Conservation (phyloP, 225 moss, liverwort and hornwort genomes). For the Rhytidiadelphus loreus region DNA sequence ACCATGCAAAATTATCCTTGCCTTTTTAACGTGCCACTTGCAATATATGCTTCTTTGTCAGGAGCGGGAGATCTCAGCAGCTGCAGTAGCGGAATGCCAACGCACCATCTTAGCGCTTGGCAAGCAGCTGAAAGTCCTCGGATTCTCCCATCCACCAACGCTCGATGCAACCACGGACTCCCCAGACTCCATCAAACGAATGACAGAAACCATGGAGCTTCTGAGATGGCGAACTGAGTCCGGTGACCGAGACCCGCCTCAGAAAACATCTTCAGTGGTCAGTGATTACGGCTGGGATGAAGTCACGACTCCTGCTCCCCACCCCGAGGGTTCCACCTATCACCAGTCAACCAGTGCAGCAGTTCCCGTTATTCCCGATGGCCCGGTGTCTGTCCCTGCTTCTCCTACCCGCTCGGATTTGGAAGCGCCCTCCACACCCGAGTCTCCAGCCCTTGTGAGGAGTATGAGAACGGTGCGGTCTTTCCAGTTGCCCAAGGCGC, state of each 20-base stretch:
- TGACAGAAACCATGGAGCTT: constrained; percentile 45
- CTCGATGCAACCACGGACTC: constrained; percentile 4
- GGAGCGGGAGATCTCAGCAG: constrained; percentile 44
- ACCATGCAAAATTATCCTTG: not conserved
- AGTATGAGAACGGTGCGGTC: constrained; percentile 21
- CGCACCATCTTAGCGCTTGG: constrained; percentile 41
- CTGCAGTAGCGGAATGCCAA: constrained; percentile 48
- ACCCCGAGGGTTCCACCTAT: not conserved
- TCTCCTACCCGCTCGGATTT: constrained; percentile 13
- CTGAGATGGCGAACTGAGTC: constrained; percentile 39
- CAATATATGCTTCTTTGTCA: not conserved
- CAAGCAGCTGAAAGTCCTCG: constrained; percentile 63
- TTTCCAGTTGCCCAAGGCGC: not conserved
- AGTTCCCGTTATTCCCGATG: not conserved
- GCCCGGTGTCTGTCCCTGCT: constrained; percentile 12
- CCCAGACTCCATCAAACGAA: constrained; percentile 20
- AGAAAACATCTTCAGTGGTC: not conserved
- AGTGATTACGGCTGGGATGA: constrained; percentile 4
- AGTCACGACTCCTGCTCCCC: not conserved
- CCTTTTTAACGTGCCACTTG: not conserved
- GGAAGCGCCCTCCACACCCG: constrained; percentile 13
- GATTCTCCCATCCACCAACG: constrained; percentile 3
- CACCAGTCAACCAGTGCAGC: not conserved
- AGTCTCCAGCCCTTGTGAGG: constrained; percentile 1
- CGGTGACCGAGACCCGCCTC: not conserved